Conservation (phyloP, 768 basidiomycete species). For the Suillus weaverae region DNA sequence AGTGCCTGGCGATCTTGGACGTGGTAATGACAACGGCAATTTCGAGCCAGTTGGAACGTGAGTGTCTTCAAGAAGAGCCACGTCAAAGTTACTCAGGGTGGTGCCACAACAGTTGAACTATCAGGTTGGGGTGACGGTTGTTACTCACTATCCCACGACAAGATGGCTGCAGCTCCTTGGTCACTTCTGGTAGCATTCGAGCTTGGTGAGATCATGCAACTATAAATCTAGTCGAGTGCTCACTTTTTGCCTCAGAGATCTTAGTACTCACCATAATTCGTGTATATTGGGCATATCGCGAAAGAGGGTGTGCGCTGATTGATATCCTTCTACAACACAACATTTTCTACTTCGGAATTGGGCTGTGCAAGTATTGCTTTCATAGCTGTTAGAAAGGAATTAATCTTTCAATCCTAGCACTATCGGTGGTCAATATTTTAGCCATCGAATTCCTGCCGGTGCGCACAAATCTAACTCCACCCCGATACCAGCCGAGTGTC, state of each 20-base stretch:
- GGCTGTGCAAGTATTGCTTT: background rate
- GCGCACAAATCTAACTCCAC: background rate
- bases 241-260: background rate
- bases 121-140: background rate
- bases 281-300: background rate
- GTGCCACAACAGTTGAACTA: background rate
- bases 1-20: background rate
- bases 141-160: background rate
- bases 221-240: background rate
- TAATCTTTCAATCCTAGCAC: background rate
- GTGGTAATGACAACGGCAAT: background rate
- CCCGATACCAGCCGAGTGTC: background rate
- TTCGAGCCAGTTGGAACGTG: background rate
- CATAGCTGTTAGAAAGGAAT: background rate
- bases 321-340: background rate
- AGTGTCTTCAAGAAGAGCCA: background rate
- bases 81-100: background rate
- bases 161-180: background rate
- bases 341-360: background rate
- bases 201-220: background rate
- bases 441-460: background rate
- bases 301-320: background rate
- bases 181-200: slow-evolving; percentile 1
- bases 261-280: slow-evolving; percentile 1
- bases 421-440: background rate